Percentiles rank a stretch among this genome's conserved stretches.
Conservation (phyloP, 257 asterid genomes). For the Petunia secreta region DNA sequence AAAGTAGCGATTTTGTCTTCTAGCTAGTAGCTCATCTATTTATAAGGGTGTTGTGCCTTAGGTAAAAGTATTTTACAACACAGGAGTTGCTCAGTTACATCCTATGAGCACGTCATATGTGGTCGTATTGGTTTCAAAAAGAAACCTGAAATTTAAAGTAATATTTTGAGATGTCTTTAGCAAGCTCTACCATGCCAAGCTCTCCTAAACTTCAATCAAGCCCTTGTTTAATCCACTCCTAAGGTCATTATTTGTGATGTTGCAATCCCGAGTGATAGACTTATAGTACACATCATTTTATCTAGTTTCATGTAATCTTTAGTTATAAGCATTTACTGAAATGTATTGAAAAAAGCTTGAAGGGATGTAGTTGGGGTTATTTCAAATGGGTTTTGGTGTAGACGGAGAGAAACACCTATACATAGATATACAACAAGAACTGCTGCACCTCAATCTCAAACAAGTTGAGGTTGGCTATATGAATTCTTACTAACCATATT, state of each 20-base stretch:
- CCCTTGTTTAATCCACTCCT: not conserved
- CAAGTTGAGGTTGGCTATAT: too few species aligned
- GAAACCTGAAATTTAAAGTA: not conserved
- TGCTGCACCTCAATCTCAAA: too few species aligned
- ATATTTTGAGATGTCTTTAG: not conserved
- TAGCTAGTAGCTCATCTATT: not conserved
- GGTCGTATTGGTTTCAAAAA: not conserved
- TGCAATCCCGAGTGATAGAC: too few species aligned
- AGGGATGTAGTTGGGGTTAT: conserved; percentile 19
- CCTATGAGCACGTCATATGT: not conserved
- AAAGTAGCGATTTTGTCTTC: not conserved
- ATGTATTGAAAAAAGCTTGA: not conserved
- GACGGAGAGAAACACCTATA: not conserved
- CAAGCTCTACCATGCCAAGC: not conserved
- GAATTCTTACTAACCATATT: too few species aligned
- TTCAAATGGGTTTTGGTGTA: not conserved
- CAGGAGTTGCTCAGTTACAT: not conserved
- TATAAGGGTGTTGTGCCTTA: not conserved
- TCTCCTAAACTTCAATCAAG: not conserved
- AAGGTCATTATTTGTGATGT: not conserved
- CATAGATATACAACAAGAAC: not conserved
- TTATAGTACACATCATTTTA: not conserved
- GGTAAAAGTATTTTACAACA: not conserved
- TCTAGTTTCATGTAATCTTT: not conserved
- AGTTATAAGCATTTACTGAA: not conserved